Conservation (phyloP, 2,329 filamentous ascomycete genomes). For the Neofusicoccum cordaticola region DNA sequence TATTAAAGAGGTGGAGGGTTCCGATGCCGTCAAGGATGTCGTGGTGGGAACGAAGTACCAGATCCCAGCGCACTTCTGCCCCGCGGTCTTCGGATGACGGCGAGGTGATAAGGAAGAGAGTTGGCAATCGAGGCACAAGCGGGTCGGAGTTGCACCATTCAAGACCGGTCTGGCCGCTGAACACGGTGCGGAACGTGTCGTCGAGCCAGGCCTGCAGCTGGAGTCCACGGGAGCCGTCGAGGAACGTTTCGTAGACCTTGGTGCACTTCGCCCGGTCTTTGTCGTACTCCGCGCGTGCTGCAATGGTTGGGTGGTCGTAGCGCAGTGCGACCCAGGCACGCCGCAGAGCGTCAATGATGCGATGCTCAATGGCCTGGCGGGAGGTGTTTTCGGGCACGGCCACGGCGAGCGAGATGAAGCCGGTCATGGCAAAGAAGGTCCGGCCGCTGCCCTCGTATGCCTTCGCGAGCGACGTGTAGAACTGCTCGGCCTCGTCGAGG, state of each 20-base stretch:
- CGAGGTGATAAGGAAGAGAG: conserved; percentile 32
- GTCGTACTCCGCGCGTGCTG: conserved; percentile 26
- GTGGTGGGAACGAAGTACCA: conserved; percentile 39
- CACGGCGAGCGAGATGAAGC: conserved; percentile 33
- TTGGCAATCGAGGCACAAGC: conserved; percentile 31
- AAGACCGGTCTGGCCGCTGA: conserved; percentile 24
- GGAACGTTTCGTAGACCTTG: conserved; percentile 28
- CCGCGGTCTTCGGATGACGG: conserved; percentile 3
- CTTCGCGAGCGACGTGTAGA: conserved; percentile 39
- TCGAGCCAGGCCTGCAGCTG: conserved; percentile 29
- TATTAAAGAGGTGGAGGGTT: conserved; percentile 36
- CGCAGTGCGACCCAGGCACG: conserved; percentile 37
- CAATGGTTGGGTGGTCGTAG: conserved; percentile 35
- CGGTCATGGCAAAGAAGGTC: conserved; percentile 44
- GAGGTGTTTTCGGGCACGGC: neutral
- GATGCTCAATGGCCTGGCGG: conserved; percentile 13
- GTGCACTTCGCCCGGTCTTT: conserved; percentile 21
- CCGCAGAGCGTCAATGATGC: conserved; percentile 30
- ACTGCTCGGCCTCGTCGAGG: conserved; percentile 44
- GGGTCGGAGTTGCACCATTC: conserved; percentile 39
- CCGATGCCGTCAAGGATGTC: conserved; percentile 44
- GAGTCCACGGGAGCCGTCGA: neutral
- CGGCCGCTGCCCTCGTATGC: conserved; percentile 38
- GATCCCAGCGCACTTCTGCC: conserved; percentile 26
- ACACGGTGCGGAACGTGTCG: conserved; percentile 29